Conservation (phyloP, 257 asterid genomes). For the Rubia yunnanensis region DNA sequence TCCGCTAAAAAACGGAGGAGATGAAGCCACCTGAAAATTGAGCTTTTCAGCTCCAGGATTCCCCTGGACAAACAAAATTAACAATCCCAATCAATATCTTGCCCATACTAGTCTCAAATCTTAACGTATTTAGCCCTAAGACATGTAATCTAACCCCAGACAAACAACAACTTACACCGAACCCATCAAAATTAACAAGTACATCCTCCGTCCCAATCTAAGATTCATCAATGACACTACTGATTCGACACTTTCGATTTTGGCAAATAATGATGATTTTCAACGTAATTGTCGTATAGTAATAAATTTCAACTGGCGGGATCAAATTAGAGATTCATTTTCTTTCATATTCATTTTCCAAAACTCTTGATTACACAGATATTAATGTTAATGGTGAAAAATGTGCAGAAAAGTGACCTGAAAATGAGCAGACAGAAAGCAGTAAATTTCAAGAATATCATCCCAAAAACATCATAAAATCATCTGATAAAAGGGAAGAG, state of each 20-base stretch:
- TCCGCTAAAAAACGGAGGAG: slow-evolving; percentile 44
- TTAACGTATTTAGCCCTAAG: background rate
- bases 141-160: background rate
- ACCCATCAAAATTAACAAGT: background rate
- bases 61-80: slow-evolving; percentile 10
- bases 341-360: background rate
- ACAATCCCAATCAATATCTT: background rate
- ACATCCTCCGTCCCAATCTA: background rate
- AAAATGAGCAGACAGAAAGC: no score
- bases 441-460: background rate
- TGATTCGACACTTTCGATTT: no score
- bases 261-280: no score
- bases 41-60: slow-evolving; percentile 21
- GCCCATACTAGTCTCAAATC: background rate
- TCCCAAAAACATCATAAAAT: background rate
- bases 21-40: slow-evolving; percentile 33
- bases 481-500: background rate
- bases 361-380: background rate
- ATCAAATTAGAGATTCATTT: background rate
- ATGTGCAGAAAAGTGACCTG: background rate
- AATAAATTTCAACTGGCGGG: background rate
- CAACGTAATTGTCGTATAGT: background rate
- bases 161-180: background rate
- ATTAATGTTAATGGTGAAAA: background rate
- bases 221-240: no score